phyloP scores from a whole-genome alignment of 192 early-diverging fungal genomes.

The Gryganskiella cystojenkinii region DNA sequence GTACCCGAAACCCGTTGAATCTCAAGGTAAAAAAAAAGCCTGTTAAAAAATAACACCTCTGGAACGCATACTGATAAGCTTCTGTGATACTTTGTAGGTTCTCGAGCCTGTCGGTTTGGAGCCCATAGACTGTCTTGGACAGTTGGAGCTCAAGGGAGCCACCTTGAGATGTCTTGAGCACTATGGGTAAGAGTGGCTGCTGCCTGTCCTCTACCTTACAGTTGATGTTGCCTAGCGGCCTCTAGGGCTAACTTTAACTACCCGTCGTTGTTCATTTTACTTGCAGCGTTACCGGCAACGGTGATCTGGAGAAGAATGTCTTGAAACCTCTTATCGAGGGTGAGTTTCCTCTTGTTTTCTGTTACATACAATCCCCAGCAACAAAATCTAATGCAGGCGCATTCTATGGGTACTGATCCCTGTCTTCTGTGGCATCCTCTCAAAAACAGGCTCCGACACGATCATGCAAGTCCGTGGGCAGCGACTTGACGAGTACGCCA shows the following conservation, averaged over 20 bases:
- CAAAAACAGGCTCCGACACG: conserved; percentile 16
- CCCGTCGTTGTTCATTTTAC: too few species aligned
- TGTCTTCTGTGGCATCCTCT: background rate
- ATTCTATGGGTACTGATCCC: background rate
- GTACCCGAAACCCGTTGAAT: background rate
- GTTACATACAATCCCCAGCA: background rate
- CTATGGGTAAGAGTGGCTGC: conserved; percentile 27
- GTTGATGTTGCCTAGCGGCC: too few species aligned
- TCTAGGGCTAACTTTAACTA: too few species aligned
- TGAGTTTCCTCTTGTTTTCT: background rate
- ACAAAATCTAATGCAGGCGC: background rate
- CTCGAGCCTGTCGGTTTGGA: conserved; percentile 20
- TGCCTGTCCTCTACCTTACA: too few species aligned
- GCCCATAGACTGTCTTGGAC: background rate
- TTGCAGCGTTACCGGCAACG: background rate
- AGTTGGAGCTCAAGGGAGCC: conserved; percentile 16
- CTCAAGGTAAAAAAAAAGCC: conserved; percentile 10
- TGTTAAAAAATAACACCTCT: too few species aligned
- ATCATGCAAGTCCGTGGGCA: conserved; percentile 27
- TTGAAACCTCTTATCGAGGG: too few species aligned
- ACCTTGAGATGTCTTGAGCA: conserved; percentile 16
- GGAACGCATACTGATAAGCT: background rate
- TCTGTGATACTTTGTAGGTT: too few species aligned
- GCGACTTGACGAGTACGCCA: conserved; percentile 3
- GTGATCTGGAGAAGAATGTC: background rate